phyloP scores from a whole-genome alignment of 108 stramenopile genomes.

The Nitzschia palea region DNA sequence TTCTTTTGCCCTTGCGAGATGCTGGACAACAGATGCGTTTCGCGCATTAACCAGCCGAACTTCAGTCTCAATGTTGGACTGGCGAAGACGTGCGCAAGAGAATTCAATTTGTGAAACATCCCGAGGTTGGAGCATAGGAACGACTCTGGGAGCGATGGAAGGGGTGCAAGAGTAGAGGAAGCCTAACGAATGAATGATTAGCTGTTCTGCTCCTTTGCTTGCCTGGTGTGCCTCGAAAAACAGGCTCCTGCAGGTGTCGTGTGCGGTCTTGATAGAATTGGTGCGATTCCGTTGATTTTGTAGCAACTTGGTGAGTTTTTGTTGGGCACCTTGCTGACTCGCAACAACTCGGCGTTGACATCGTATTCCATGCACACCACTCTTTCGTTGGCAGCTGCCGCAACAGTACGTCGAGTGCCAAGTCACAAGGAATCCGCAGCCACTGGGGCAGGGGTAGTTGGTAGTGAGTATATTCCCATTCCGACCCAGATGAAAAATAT shows the following conservation, averaged over 20 bases:
- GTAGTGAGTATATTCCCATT: constrained; percentile 3
- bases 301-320: constrained; percentile 5
- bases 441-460: constrained; percentile 23
- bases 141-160: too few relatives aligned
- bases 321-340: constrained; percentile 18
- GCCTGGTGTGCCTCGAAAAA: background rate
- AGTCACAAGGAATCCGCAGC: constrained; percentile 24
- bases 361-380: constrained; percentile 2
- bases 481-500: background rate
- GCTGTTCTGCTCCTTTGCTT: background rate
- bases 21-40: background rate
- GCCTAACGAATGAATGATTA: background rate
- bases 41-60: too few relatives aligned
- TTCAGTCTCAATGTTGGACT: too few relatives aligned
- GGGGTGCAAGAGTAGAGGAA: too few relatives aligned
- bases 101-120: too few relatives aligned
- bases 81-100: too few relatives aligned
- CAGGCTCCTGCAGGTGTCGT: constrained; percentile 1
- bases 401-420: constrained; percentile 24
- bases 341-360: constrained; percentile 1
- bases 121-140: too few relatives aligned
- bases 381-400: background rate
- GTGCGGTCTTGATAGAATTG: background rate
- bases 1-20: background rate
- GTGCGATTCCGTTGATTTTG: background rate